Percentiles rank a stretch among this genome's conserved stretches.
phyloP scores from a whole-genome alignment of 495 filamentous ascomycete species.

The Daldinia bambusicola region DNA sequence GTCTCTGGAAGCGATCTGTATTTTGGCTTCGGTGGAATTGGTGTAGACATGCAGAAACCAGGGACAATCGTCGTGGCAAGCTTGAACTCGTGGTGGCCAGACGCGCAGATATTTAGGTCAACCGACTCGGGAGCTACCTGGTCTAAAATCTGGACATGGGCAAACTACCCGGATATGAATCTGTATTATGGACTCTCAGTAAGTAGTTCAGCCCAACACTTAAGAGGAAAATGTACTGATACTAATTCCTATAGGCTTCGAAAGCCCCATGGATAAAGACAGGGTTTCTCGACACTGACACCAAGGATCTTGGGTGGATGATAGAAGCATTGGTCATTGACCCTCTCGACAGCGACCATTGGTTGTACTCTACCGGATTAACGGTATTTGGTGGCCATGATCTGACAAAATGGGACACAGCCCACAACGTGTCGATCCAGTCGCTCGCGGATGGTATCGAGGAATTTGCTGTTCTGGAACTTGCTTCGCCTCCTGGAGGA shows the following conservation, averaged over 20 bases:
- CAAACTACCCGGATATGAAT: conserved; percentile 57
- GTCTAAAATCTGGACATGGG: conserved; percentile 64
- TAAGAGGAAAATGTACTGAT: conserved; percentile 22
- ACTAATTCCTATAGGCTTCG: conserved; percentile 42
- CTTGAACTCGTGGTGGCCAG: conserved; percentile 69
- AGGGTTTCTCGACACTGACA: conserved; percentile 58
- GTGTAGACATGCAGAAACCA: conserved; percentile 64
- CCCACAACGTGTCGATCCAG: conserved; percentile 60
- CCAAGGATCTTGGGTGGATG: conserved; percentile 70
- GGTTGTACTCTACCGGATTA: conserved; percentile 67
- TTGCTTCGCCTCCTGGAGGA: conserved; percentile 63
- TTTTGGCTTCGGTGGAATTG: conserved; percentile 67
- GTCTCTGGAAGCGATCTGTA: conserved; percentile 53
- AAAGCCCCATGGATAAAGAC: conserved; percentile 62
- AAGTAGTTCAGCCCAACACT: conserved; percentile 46
- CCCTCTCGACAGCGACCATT: conserved; percentile 68
- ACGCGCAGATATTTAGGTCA: conserved; percentile 65
- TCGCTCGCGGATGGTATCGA: conserved; percentile 69
- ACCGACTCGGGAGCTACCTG: conserved; percentile 64
- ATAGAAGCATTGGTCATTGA: conserved; percentile 69
- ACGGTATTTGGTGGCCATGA: conserved; percentile 66
- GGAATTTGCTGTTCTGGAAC: conserved; percentile 64
- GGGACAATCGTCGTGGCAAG: conserved; percentile 66
- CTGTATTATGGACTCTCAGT: conserved; percentile 57
- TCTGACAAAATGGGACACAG: conserved; percentile 61